phyloP scores from a whole-genome alignment of 2,329 filamentous ascomycete species.

The Talaromyces sp. region DNA sequence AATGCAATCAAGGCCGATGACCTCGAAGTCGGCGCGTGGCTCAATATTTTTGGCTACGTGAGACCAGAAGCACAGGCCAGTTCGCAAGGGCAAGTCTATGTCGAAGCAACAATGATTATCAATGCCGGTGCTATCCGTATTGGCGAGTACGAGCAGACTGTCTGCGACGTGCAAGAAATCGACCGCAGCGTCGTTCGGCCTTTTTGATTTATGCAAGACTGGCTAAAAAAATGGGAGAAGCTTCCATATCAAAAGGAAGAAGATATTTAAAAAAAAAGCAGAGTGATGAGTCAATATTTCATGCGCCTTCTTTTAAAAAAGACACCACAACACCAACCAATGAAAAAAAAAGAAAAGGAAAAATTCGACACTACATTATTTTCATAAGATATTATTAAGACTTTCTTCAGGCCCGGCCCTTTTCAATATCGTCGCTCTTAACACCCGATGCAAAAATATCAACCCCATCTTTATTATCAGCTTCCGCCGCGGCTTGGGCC shows the following conservation, averaged over 20 bases:
- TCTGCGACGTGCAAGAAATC: constrained; percentile 38
- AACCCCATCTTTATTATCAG: constrained; percentile 15
- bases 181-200: constrained; percentile 23
- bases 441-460: not conserved
- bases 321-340: too few relatives aligned
- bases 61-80: not conserved
- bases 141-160: constrained; percentile 62
- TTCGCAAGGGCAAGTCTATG: constrained; percentile 21
- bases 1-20: constrained; percentile 59
- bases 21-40: constrained; percentile 72
- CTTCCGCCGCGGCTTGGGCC: constrained; percentile 15
- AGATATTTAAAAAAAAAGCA: too few relatives aligned
- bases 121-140: constrained; percentile 68
- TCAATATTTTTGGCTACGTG: constrained; percentile 84
- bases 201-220: not conserved
- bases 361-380: not conserved
- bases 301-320: too few relatives aligned
- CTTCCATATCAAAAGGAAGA: too few relatives aligned
- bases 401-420: not conserved
- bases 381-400: not conserved
- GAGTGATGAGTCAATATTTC: too few relatives aligned
- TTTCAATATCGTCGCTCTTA: constrained; percentile 7
- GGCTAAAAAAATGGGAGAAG: not conserved
- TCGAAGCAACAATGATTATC: constrained; percentile 78
- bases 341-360: too few relatives aligned